These are phyloP conservation scores for Paraphaeosphaeria sporulosa DNA, from an alignment of 2,329 filamentous ascomycete species.

Conservation along the genomic window DNA sequence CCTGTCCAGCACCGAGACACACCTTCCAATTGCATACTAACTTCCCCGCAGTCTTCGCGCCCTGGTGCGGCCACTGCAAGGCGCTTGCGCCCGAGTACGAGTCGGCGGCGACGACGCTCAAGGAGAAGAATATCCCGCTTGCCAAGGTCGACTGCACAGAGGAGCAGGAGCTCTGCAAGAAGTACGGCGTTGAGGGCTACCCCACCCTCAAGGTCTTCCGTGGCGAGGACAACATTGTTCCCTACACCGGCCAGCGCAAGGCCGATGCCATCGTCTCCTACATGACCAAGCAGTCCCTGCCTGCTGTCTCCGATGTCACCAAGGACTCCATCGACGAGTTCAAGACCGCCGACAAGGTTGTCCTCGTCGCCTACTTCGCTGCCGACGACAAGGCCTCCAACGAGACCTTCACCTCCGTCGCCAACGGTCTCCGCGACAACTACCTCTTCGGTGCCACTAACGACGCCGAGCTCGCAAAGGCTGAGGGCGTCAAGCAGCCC, in stretches of 20 bases:
- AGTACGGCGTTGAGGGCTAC: constrained; percentile 93
- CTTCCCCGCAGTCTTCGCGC: constrained; percentile 76
- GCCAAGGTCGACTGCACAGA: constrained; percentile 95
- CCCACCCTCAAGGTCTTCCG: constrained; percentile 99
- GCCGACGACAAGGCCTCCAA: constrained; percentile 83
- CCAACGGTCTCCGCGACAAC: constrained; percentile 80
- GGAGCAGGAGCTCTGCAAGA: constrained; percentile 89
- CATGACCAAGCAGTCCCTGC: constrained; percentile 98
- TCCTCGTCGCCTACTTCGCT: constrained; percentile 87
- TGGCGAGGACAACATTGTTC: constrained; percentile 78
- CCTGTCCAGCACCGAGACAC: neutral
- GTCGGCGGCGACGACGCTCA: constrained; percentile 81
- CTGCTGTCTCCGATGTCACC: constrained; percentile 83
- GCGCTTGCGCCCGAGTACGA: constrained; percentile 93
- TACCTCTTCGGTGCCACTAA: constrained; percentile 91
- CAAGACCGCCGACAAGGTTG: constrained; percentile 97
- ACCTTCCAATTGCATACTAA: constrained; percentile 44
- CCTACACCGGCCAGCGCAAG: constrained; percentile 91
- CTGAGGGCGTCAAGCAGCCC: constrained; percentile 87
- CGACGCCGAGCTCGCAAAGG: constrained; percentile 84
- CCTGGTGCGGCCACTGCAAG: constrained; percentile 99
- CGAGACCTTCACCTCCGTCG: constrained; percentile 80
- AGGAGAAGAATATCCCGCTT: constrained; percentile 86
- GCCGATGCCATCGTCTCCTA: constrained; percentile 79
- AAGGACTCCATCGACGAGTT: constrained; percentile 90